Conservation (phyloP, 1,284 basidiomycete genomes). For the Abortiporus biennis region DNA sequence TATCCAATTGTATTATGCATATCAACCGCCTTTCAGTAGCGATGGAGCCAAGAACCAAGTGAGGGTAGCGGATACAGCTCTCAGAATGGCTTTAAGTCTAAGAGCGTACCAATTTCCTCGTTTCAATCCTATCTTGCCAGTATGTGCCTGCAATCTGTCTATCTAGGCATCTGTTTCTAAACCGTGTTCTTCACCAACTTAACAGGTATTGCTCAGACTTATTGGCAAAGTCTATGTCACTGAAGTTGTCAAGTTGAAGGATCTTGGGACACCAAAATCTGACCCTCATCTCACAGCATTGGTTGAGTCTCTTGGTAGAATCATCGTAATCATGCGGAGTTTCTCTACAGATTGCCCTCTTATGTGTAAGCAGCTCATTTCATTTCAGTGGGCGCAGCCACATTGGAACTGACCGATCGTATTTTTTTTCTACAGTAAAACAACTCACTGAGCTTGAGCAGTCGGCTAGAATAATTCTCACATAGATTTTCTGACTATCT, state of each 20-base stretch:
- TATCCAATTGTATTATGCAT: constrained; percentile 4
- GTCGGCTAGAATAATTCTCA: no score
- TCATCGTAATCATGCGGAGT: neutral
- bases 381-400: no score
- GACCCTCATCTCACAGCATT: constrained; percentile 4
- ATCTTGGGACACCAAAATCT: neutral
- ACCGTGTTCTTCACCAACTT: constrained; percentile 1
- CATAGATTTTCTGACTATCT: no score
- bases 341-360: constrained; percentile 1
- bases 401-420: no score
- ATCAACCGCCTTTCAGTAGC: no score
- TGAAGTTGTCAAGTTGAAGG: constrained; percentile 4
- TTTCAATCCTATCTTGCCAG: constrained; percentile 1
- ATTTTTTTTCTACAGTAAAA: no score
- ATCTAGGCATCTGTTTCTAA: no score
- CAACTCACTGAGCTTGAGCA: no score
- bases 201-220: neutral
- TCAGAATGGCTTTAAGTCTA: no score
- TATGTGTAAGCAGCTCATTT: constrained; percentile 5
- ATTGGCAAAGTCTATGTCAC: constrained; percentile 1
- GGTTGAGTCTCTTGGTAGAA: neutral
- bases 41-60: no score
- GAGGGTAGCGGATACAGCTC: no score
- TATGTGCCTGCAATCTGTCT: constrained; percentile 1
- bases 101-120: no score